phyloP scores from a whole-genome alignment of 257 asterid genomes.

The Scutellaria minor region DNA sequence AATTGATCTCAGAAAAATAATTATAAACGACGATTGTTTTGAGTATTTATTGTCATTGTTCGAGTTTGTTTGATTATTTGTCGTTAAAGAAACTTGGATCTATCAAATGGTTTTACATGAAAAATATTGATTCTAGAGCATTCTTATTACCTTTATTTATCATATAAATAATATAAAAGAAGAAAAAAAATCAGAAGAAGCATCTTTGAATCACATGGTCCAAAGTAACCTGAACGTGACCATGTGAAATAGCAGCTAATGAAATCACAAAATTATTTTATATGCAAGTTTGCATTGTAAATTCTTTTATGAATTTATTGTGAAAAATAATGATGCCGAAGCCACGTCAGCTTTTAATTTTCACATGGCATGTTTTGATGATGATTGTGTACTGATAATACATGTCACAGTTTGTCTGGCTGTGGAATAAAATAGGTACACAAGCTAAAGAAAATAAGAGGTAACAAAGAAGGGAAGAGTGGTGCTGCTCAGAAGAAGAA shows the following conservation, averaged over 20 bases:
- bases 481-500: conserved; percentile 73
- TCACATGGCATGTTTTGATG: background rate
- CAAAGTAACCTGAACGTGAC: conserved; percentile 42
- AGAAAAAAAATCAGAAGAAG: conserved; percentile 16
- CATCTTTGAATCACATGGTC: conserved; percentile 51
- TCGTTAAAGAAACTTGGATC: background rate
- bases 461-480: conserved; percentile 37
- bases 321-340: background rate
- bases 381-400: conserved; percentile 40
- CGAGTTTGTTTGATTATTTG: background rate
- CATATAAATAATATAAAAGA: background rate
- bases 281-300: conserved; percentile 8
- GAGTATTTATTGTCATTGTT: no score
- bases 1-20: no score
- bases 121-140: conserved; percentile 13
- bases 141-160: conserved; percentile 22
- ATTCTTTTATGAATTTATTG: background rate
- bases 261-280: conserved; percentile 39
- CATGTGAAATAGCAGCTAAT: conserved; percentile 47
- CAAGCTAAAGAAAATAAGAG: conserved; percentile 23
- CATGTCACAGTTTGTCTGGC: conserved; percentile 71
- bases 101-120: background rate
- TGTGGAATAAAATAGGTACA: conserved; percentile 65
- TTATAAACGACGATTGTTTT: no score
- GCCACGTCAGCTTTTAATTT: background rate